phyloP scores from a whole-genome alignment of 768 basidiomycete species.

The Lepiota brunneoincarnata region DNA sequence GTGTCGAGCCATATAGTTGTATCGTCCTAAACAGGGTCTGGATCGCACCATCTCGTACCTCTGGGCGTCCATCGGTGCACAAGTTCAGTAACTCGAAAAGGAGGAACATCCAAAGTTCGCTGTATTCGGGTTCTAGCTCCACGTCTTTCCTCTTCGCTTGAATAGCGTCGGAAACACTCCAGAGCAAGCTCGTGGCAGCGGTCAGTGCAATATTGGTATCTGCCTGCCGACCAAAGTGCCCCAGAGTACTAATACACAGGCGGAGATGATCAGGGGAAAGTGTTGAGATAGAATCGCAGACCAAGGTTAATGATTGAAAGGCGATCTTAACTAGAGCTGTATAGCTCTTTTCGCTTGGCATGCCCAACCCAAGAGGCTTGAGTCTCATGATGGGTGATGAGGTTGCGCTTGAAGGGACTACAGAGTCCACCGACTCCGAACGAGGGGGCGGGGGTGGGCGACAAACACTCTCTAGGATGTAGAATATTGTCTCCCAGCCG shows the following conservation, averaged over 20 bases:
- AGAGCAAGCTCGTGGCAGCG: constrained; percentile 87
- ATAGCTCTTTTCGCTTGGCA: constrained; percentile 66
- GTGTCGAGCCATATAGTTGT: constrained; percentile 87
- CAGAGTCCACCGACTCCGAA: constrained; percentile 38
- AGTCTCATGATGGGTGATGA: constrained; percentile 33
- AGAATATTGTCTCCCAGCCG: constrained; percentile 93
- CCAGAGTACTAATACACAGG: constrained; percentile 86
- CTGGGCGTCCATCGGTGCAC: constrained; percentile 77
- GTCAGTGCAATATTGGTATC: constrained; percentile 97
- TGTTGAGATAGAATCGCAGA: constrained; percentile 88
- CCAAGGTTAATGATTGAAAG: constrained; percentile 90
- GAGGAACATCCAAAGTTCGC: constrained; percentile 91
- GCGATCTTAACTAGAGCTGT: constrained; percentile 83
- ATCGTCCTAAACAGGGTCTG: constrained; percentile 93
- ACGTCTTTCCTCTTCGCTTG: constrained; percentile 73
- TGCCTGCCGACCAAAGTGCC: constrained; percentile 86
- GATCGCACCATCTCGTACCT: constrained; percentile 91
- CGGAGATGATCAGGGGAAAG: constrained; percentile 80
- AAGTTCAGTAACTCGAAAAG: constrained; percentile 80
- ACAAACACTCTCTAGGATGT: constrained; percentile 89
- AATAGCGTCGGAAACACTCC: constrained; percentile 95
- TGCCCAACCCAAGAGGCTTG: constrained; percentile 51
- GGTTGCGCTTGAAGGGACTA: constrained; percentile 34
- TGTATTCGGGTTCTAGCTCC: constrained; percentile 70
- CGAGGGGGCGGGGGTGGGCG: constrained; percentile 32